Base-by-base conservation (phyloP, 257 asterid species). In the Solanum bulbocastanum region DNA sequence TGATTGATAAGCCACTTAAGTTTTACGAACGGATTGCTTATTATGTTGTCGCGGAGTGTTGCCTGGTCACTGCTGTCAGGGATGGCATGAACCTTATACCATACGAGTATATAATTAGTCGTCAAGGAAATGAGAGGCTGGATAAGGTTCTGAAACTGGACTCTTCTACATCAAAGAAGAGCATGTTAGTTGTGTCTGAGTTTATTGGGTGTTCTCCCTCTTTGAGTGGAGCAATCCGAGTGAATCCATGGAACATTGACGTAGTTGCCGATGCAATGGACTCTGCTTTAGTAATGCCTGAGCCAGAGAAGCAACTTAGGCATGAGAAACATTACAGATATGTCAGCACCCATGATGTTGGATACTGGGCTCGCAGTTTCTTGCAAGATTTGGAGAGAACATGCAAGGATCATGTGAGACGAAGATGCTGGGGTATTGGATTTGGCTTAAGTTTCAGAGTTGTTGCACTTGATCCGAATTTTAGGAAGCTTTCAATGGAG, bases 21-120 rank as follows among this genome's bases (percentile, higher is more conserved):
- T 96, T 96, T 86, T 93, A 90, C 13, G 98, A 96, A 86, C 90
- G 98, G 81, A 88, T 95, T 65, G 98, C 98, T 5, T 96, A 96
- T 87, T 96, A 96, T 33, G 95, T 94, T 1, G 98, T 89, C 4
- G 95, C 98, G 1, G 98, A 94, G 87, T 94, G 98, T 86, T 94
- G 98, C 89, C 89, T 96, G 92, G 98, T 96, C 44, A 96, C 98
- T 2, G 98, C 98, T 10, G 98, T 96, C 83, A 91, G 98, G 90
- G 98, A 96, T 32, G 98, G 98, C 44, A 96, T 96, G 98, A 96
- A 96, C 93, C 97, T 96, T 33, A 96, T 96, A 62, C 98, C 98
- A 0, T 96, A 96, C 12, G 98, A 94, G 89, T 94, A 96, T 84
- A 90, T 96, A 39, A 96, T 96, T 22, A 93, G 96, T 69, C 89